A percentile compares a stretch with the other conserved stretches of the same genome.
These are phyloP conservation scores for Tricholoma bakamatsutake DNA, from an alignment of 768 basidiomycete species.

Conservation along the genomic window DNA sequence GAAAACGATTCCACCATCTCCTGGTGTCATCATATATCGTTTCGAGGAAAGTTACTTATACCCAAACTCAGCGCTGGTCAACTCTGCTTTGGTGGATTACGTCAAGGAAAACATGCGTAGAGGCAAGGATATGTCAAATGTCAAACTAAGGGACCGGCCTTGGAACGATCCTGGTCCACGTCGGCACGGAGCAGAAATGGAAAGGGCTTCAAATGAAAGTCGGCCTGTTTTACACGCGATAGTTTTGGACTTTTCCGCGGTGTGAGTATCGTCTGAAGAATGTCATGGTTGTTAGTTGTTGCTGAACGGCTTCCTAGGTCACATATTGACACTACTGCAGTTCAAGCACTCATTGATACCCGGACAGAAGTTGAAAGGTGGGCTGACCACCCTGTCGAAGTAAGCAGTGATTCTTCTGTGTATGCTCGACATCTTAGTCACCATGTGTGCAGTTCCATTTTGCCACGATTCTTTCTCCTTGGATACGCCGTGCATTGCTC, in stretches of 20 bases:
- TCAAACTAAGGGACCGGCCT: slow-evolving; percentile 67
- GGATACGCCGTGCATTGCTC: slow-evolving; percentile 85
- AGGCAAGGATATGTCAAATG: slow-evolving; percentile 64
- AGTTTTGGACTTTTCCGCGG: slow-evolving; percentile 84
- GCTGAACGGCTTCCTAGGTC: slow-evolving; percentile 36
- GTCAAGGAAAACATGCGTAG: slow-evolving; percentile 74
- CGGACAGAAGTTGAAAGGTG: slow-evolving; percentile 85
- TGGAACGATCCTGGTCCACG: slow-evolving; percentile 92
- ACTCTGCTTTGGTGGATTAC: slow-evolving; percentile 71
- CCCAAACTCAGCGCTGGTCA: slow-evolving; percentile 67
- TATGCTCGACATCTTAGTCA: background rate
- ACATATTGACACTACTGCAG: slow-evolving; percentile 87
- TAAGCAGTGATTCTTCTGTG: slow-evolving; percentile 20
- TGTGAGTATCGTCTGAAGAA: slow-evolving; percentile 38
- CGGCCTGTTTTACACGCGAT: slow-evolving; percentile 77
- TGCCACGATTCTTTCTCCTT: slow-evolving; percentile 84
- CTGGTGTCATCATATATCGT: slow-evolving; percentile 88
- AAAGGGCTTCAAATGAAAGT: slow-evolving; percentile 42
- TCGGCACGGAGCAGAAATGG: slow-evolving; percentile 38
- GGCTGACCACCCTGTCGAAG: slow-evolving; percentile 72
- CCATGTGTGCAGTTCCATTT: slow-evolving; percentile 75
- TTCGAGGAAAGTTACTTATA: slow-evolving; percentile 88
- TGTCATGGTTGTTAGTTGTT: background rate
- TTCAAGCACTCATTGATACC: slow-evolving; percentile 88
- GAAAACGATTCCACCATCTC: slow-evolving; percentile 69